phyloP scores from a whole-genome alignment of 306 rosid genomes.

The Vigna trinervia region DNA sequence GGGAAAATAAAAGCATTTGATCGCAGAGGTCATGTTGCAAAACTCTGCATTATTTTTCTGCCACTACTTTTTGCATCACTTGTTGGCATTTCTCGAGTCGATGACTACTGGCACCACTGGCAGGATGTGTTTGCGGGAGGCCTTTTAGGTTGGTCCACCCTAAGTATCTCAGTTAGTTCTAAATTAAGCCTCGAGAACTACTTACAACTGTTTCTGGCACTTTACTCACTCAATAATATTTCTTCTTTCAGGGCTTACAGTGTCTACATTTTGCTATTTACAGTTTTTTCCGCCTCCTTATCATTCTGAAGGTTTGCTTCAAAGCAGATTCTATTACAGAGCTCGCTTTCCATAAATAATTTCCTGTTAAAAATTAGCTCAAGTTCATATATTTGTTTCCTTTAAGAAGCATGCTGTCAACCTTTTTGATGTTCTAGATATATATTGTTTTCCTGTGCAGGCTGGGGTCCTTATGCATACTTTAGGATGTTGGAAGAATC shows the following conservation, averaged over 20 bases:
- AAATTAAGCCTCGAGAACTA: not conserved
- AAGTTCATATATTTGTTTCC: slow-evolving; percentile 6
- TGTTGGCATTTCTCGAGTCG: slow-evolving; percentile 84
- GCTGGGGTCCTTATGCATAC: slow-evolving; percentile 94
- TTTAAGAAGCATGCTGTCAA: slow-evolving; percentile 3
- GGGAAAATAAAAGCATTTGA: slow-evolving; percentile 86
- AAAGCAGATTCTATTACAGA: slow-evolving; percentile 13
- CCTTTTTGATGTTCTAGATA: slow-evolving; percentile 28
- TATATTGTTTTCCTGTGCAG: slow-evolving; percentile 51
- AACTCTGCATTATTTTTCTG: slow-evolving; percentile 71
- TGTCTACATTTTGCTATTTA: slow-evolving; percentile 83
- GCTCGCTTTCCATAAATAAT: not conserved
- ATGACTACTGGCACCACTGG: slow-evolving; percentile 99
- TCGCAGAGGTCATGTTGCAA: slow-evolving; percentile 73
- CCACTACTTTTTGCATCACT: slow-evolving; percentile 88
- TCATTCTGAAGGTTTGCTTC: slow-evolving; percentile 74
- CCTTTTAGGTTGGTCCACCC: slow-evolving; percentile 66
- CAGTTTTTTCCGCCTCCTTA: slow-evolving; percentile 93
- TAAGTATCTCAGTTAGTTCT: slow-evolving; percentile 16
- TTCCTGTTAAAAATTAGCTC: not conserved
- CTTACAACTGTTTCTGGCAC: slow-evolving; percentile 17
- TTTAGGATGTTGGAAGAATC: slow-evolving; percentile 66
- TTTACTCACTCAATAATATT: slow-evolving; percentile 14
- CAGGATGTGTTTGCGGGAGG: slow-evolving; percentile 92
- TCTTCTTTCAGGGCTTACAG: slow-evolving; percentile 66